Base-by-base conservation (phyloP, 2,329 filamentous ascomycete species). In the Aureobasidium melanogenum region DNA sequence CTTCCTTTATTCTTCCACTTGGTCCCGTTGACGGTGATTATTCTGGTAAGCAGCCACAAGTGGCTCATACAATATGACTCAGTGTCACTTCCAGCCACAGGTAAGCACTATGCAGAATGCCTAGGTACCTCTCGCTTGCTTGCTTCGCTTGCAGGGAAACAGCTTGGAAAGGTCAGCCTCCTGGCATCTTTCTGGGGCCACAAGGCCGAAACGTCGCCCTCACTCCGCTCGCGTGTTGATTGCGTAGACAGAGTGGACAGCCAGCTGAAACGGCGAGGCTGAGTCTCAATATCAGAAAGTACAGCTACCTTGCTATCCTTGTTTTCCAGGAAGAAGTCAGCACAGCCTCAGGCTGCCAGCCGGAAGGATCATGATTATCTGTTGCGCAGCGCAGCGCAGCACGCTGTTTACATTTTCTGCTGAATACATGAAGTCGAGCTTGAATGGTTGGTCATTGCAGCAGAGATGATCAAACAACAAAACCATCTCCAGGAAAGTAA, bases 41-140 rank as follows among this genome's bases (percentile, higher is more conserved):
- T 28, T 30, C 30, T 47, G 39, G 52, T 56, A 26, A 56, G 39
- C 52, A 56, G 52, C 52, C 52, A 55, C 51, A 44, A 22, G 52
- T 56, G 52, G 52, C 52, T 56, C 36, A 41, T 44, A n/a, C 50
- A 30, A 54, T 4, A 28, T 3, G 28, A 38, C 10, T 36, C 8
- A 36, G 30, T 39, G 26, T 34, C 5, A 34, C 30, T 24, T 44
- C 28, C 52, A 56, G 52, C 39, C 52, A 56, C 28, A 44, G 15
- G 41, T n/a, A 24, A 44, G 52, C 52, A 34, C 32, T 43, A 51
- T 38, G 48, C 48, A 51, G 30, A 6, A 54, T 28, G 50, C 24
- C 50, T 15, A 17, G 50, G 36, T 39, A 54, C 36, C 50, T 54
- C 50, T n/a, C n/a, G n/a, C n/a, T n/a, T n/a, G 50, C 50, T 54